phyloP scores from a whole-genome alignment of 495 filamentous ascomycete genomes.

The Aspergillus conjunctus region DNA sequence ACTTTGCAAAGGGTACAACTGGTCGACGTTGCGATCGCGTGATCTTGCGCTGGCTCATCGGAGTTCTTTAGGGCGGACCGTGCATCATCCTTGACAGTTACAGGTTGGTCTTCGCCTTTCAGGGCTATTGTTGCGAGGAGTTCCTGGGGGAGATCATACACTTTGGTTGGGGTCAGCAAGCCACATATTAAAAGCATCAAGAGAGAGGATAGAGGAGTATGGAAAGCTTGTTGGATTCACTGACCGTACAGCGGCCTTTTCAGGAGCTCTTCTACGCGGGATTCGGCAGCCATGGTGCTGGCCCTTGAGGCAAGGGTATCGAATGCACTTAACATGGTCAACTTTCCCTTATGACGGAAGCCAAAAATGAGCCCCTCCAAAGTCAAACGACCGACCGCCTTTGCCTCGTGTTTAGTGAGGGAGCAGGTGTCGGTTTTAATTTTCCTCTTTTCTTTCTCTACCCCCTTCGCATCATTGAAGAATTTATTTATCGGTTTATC shows the following conservation, averaged over 20 bases:
- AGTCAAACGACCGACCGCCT: background rate
- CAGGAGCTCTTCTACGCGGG: constrained; percentile 52
- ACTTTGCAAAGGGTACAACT: constrained; percentile 81
- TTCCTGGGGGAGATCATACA: constrained; percentile 83
- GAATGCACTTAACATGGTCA: background rate
- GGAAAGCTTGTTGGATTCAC: constrained; percentile 16
- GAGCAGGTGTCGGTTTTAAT: background rate
- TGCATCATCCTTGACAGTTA: constrained; percentile 29
- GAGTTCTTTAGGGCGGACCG: constrained; percentile 24
- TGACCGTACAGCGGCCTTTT: constrained; percentile 67
- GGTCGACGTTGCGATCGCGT: constrained; percentile 61
- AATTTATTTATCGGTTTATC: too few species aligned
- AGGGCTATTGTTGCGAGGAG: constrained; percentile 69
- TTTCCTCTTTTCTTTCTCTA: too few species aligned
- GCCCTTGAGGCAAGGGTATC: background rate
- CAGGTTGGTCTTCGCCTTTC: constrained; percentile 49
- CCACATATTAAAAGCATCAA: background rate
- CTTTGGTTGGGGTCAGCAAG: constrained; percentile 45
- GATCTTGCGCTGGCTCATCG: constrained; percentile 41
- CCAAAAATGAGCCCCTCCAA: constrained; percentile 4
- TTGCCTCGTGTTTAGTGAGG: background rate
- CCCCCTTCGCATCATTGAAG: too few species aligned
- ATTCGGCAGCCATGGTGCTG: constrained; percentile 24
- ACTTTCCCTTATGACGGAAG: background rate
- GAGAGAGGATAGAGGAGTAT: constrained; percentile 16